Base-by-base conservation (phyloP, 2,329 filamentous ascomycete genomes). In the Penicillium oxalicum region DNA sequence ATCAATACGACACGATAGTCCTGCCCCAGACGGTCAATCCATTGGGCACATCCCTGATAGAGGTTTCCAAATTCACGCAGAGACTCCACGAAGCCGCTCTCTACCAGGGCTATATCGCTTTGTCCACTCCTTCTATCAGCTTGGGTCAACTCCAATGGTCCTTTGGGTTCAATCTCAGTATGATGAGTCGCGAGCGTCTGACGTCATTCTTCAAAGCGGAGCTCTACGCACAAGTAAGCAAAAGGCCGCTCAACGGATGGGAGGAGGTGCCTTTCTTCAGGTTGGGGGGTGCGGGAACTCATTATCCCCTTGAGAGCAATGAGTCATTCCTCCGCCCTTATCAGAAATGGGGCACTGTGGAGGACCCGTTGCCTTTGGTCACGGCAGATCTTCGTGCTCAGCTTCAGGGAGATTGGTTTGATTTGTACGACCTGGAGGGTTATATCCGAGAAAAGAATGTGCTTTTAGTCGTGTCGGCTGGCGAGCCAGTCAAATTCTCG, bases 401-500 rank as follows among this genome's bases (percentile, higher is more conserved):
- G 6, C 37, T 61, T 11, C 52, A 58, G 8, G 58, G 58, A 7
- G 57, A 59, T 29, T 62, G 58, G 58, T 61, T 62, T 33, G 56
- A 61, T 24, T 53, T 62, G 26, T 46, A 54, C 8, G 60, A 62
- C 37, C 39, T 62, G 24, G 53, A 56, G 41, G 57, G 56, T 0
- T 61, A 55, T 47, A 43, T 62, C 5, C 50, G 45, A 0, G 54
- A 61, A 28, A 52, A 53, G 34, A 46, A 47, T 25, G 49, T 61
- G 2, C 42, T 35, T 28, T 41, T 61, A 9, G 34, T 57, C 2
- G 41, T 48, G 29, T 47, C 42, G 32, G 37, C 48, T 38, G 5
- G 26, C 27, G 39, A 44, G 45, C 9, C 18, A 45, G 18, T 36
- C 25, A 42, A 27, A 42, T 24, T 4, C 27, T 42, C 40, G 28